Evolutionary conservation across 2,329 filamentous ascomycete genomes (phyloP).

Genomic region (Cordyceps cateniannulata): DNA sequence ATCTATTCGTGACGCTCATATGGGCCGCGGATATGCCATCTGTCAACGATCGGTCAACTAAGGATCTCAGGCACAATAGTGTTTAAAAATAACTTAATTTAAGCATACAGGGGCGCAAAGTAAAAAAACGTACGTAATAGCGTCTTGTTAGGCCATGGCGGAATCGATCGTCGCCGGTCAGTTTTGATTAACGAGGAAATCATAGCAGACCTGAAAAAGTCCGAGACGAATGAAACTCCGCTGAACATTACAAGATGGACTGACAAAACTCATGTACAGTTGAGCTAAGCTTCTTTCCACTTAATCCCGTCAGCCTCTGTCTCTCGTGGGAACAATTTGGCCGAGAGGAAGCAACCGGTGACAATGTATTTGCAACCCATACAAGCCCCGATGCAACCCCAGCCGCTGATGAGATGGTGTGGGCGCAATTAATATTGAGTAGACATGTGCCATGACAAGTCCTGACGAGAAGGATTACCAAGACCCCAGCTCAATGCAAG

Average conservation of each 20-base stretch:
- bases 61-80: not conserved
- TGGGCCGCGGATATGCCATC: too few species aligned
- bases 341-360: not conserved
- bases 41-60: too few species aligned
- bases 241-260: not conserved
- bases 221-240: too few species aligned
- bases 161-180: not conserved
- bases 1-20: too few species aligned
- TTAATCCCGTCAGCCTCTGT: not conserved
- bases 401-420: not conserved
- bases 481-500: not conserved
- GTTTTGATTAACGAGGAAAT: not conserved
- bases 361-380: not conserved
- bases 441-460: not conserved
- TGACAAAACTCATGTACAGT: not conserved
- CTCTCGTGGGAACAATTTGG: too few species aligned
- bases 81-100: not conserved
- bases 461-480: not conserved
- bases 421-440: not conserved
- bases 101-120: not conserved
- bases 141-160: not conserved
- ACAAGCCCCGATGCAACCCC: not conserved
- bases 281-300: not conserved
- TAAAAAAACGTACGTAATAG: slow-evolving; percentile 1
- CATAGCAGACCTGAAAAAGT: not conserved